phyloP scores from a whole-genome alignment of 371 early-diverging fungal genomes.

The Syncephalastrum monosporum region DNA sequence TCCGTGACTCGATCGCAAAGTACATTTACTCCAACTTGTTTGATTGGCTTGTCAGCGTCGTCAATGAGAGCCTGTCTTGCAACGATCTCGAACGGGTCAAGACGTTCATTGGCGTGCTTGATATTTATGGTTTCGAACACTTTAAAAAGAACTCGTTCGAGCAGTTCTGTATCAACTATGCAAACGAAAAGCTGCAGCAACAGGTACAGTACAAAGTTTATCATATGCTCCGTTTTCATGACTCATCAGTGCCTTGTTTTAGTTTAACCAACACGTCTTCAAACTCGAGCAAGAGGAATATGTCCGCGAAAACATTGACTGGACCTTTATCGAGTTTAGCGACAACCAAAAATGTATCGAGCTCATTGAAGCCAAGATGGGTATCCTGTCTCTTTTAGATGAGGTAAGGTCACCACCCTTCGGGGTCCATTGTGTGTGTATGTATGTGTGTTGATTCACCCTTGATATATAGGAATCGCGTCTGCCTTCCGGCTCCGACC shows the following conservation, averaged over 20 bases:
- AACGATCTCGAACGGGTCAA: slow-evolving; percentile 36
- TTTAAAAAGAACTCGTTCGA: slow-evolving; percentile 98
- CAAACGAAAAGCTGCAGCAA: slow-evolving; percentile 98
- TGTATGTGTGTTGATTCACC: too few species aligned
- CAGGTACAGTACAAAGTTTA: slow-evolving; percentile 35
- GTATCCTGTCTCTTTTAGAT: slow-evolving; percentile 94
- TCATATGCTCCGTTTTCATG: background rate
- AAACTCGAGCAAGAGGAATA: slow-evolving; percentile 97
- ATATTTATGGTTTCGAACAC: slow-evolving; percentile 97
- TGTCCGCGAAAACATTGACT: slow-evolving; percentile 88
- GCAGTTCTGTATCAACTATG: slow-evolving; percentile 99
- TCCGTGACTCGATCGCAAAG: slow-evolving; percentile 92
- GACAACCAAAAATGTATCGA: slow-evolving; percentile 99
- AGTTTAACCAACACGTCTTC: slow-evolving; percentile 77
- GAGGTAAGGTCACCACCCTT: slow-evolving; percentile 57
- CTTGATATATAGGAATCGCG: slow-evolving; percentile 66
- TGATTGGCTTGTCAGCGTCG: slow-evolving; percentile 88
- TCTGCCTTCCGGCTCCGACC: slow-evolving; percentile 88
- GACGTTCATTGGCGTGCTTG: slow-evolving; percentile 92
- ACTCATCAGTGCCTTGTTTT: slow-evolving; percentile 8
- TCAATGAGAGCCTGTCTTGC: slow-evolving; percentile 75
- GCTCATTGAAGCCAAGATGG: slow-evolving; percentile 95
- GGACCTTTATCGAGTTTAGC: slow-evolving; percentile 92
- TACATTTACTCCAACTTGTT: slow-evolving; percentile 91
- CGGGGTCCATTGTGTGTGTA: background rate